phyloP scores from a whole-genome alignment of 2,329 filamentous ascomycete species.

The Lachnellula arida region DNA sequence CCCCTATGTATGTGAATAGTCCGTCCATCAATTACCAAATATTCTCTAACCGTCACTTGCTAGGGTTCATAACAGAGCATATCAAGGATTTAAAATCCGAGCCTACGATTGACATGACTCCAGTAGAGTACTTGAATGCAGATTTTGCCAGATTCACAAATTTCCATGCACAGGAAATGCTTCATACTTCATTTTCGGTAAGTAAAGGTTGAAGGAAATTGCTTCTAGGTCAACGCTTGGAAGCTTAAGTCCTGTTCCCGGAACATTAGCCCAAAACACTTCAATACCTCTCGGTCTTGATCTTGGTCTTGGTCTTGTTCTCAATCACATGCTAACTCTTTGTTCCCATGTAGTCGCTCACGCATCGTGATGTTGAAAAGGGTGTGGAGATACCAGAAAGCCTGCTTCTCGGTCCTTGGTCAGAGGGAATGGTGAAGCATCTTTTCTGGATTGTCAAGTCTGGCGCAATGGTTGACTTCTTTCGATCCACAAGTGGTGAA shows the following conservation, averaged over 20 bases:
- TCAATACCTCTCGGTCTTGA: too few relatives aligned
- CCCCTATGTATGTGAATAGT: conserved; percentile 10
- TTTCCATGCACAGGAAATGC: not conserved
- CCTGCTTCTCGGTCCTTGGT: conserved; percentile 30
- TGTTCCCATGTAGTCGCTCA: not conserved
- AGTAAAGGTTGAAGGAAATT: not conserved
- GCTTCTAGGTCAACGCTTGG: too few relatives aligned
- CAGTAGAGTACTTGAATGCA: conserved; percentile 11
- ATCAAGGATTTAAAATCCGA: not conserved
- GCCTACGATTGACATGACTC: not conserved
- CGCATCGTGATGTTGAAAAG: conserved; percentile 12
- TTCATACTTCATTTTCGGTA: not conserved
- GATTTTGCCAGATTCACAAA: conserved; percentile 17
- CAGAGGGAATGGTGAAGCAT: conserved; percentile 20
- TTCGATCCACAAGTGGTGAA: conserved; percentile 28
- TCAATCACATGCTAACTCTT: not conserved
- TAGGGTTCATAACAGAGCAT: conserved; percentile 4
- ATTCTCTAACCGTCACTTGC: not conserved
- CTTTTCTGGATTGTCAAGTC: conserved; percentile 29
- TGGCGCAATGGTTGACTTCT: conserved; percentile 25
- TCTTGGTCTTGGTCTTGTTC: not conserved
- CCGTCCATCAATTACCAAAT: not conserved
- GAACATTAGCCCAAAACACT: too few relatives aligned
- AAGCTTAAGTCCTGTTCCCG: too few relatives aligned
- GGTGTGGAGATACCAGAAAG: conserved; percentile 25